These are phyloP conservation scores for Chamaenerion angustifolium DNA, from an alignment of 345 rosid genomes.

Conservation along the genomic window DNA sequence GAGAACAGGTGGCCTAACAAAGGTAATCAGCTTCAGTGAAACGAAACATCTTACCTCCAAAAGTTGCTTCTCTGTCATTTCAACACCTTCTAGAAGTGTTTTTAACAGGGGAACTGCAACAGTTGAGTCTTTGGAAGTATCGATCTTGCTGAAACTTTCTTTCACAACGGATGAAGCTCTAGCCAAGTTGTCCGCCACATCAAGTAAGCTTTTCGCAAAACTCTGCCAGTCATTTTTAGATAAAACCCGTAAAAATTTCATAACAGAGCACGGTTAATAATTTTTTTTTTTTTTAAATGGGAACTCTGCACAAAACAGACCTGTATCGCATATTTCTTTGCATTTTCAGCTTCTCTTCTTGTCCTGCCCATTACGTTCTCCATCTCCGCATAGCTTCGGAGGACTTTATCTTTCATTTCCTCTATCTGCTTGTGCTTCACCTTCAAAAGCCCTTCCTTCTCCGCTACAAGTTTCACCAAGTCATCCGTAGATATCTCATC, in stretches of 20 bases:
- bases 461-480: constrained; percentile 56
- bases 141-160: constrained; percentile 58
- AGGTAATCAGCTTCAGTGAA: too few relatives aligned
- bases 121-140: constrained; percentile 39
- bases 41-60: constrained; percentile 32
- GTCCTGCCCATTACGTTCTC: constrained; percentile 83
- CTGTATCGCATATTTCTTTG: constrained; percentile 88
- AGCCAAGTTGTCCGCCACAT: constrained; percentile 84
- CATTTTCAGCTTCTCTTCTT: constrained; percentile 75
- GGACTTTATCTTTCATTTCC: constrained; percentile 70
- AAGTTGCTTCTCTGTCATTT: constrained; percentile 96
- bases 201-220: constrained; percentile 70
- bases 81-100: constrained; percentile 86
- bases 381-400: constrained; percentile 75
- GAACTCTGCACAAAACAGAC: constrained; percentile 15
- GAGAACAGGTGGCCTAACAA: too few relatives aligned
- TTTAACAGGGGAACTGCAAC: constrained; percentile 60
- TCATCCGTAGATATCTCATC: constrained; percentile 55
- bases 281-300: constrained; percentile 11
- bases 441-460: constrained; percentile 68
- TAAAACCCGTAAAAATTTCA: too few relatives aligned
- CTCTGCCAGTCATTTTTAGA: constrained; percentile 29
- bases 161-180: constrained; percentile 88
- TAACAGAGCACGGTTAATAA: constrained; percentile 13
- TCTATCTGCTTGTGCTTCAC: constrained; percentile 48